Conservation (phyloP, 2,329 filamentous ascomycete genomes). For the Beauveria asiatica region DNA sequence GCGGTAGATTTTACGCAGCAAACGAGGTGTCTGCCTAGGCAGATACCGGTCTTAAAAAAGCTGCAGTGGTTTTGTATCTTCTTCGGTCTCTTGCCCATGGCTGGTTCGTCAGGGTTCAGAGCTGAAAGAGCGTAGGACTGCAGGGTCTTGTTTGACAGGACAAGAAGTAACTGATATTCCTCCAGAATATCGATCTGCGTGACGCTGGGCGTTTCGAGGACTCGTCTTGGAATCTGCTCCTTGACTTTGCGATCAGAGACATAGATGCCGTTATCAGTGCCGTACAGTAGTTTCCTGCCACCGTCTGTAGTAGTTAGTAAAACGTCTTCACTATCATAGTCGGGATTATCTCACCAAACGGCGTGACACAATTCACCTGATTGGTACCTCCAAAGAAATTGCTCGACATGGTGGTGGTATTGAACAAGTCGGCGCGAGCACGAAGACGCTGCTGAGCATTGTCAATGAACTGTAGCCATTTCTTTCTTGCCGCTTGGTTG, state of each 20-base stretch:
- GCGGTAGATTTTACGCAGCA: slow-evolving; percentile 94
- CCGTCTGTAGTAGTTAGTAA: slow-evolving; percentile 53
- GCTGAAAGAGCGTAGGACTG: slow-evolving; percentile 83
- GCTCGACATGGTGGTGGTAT: slow-evolving; percentile 53
- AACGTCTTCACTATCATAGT: slow-evolving; percentile 8
- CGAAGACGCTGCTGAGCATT: slow-evolving; percentile 79
- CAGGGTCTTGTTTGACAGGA: slow-evolving; percentile 87
- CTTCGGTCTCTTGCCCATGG: slow-evolving; percentile 75
- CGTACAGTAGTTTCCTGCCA: slow-evolving; percentile 86
- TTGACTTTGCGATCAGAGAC: slow-evolving; percentile 85
- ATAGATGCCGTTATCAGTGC: slow-evolving; percentile 90
- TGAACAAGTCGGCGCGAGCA: slow-evolving; percentile 87
- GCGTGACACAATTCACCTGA: slow-evolving; percentile 88
- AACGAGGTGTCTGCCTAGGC: slow-evolving; percentile 85
- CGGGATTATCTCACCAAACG: slow-evolving; percentile 58
- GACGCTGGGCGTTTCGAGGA: slow-evolving; percentile 78
- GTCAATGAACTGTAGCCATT: slow-evolving; percentile 96
- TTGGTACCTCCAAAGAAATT: slow-evolving; percentile 59
- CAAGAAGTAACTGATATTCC: slow-evolving; percentile 84
- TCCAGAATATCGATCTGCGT: slow-evolving; percentile 95
- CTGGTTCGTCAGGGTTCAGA: slow-evolving; percentile 73
- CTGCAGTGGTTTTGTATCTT: slow-evolving; percentile 97
- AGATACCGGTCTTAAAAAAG: slow-evolving; percentile 97
- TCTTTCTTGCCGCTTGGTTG: slow-evolving; percentile 78
- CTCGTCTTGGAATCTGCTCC: slow-evolving; percentile 69